Percentiles rank a stretch among this genome's conserved stretches.
Conservation (phyloP, 371 early-diverging fungal species). For the Circinella umbellata region DNA sequence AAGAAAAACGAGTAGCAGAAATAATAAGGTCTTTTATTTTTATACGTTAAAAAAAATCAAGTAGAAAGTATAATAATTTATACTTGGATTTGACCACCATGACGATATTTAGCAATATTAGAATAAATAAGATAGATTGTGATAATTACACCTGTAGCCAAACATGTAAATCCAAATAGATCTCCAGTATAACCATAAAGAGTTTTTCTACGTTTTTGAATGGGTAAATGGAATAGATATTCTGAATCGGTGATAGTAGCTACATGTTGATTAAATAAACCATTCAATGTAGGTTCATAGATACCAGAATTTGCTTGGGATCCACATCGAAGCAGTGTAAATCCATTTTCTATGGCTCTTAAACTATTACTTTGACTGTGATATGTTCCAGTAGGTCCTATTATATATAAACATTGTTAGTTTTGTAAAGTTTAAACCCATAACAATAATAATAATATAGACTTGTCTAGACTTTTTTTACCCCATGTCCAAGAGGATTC, state of each 20-base stretch:
- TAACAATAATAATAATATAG: neutral
- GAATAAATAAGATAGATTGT: neutral
- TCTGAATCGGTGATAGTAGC: slow-evolving; percentile 43
- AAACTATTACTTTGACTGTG: slow-evolving; percentile 49
- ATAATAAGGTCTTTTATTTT: too few relatives aligned
- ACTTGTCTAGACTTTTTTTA: slow-evolving; percentile 15
- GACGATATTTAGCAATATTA: neutral
- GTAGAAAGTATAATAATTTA: neutral
- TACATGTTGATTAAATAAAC: slow-evolving; percentile 47
- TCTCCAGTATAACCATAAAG: slow-evolving; percentile 51
- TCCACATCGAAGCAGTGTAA: slow-evolving; percentile 57
- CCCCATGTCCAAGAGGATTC: slow-evolving; percentile 67
- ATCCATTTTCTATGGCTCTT: slow-evolving; percentile 61
- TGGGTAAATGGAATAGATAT: slow-evolving; percentile 51
- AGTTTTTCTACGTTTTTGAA: slow-evolving; percentile 46
- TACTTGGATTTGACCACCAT: neutral
- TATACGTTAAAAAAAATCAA: too few relatives aligned
- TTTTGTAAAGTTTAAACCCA: neutral
- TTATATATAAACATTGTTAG: slow-evolving; percentile 46
- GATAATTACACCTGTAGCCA: neutral
- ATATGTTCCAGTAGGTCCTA: slow-evolving; percentile 56
- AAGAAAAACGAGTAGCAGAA: too few relatives aligned
- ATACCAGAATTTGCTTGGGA: slow-evolving; percentile 59
- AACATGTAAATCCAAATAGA: slow-evolving; percentile 29
- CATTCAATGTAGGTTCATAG: slow-evolving; percentile 47